phyloP scores from a whole-genome alignment of 331 rosid genomes.

The Quercus tomentella region DNA sequence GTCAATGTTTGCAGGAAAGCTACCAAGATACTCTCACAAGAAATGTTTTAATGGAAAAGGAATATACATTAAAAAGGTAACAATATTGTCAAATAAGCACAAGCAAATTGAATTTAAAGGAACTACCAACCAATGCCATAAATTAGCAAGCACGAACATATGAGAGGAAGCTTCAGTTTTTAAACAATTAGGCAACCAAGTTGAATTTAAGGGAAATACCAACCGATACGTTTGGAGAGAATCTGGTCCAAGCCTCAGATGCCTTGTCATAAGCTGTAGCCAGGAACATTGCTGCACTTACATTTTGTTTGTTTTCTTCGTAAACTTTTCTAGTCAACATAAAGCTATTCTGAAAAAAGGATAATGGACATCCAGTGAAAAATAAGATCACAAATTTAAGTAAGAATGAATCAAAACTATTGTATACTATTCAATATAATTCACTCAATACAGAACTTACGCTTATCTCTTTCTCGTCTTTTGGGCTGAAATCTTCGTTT shows the following conservation, averaged over 20 bases:
- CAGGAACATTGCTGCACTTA: slow-evolving; percentile 63
- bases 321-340: slow-evolving; percentile 52
- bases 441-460: slow-evolving; percentile 46
- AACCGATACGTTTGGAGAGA: slow-evolving; percentile 65
- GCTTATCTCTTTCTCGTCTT: slow-evolving; percentile 65
- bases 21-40: slow-evolving; percentile 3
- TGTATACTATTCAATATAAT: not conserved
- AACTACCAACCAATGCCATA: slow-evolving; percentile 16
- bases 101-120: slow-evolving; percentile 16
- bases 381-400: slow-evolving; percentile 14
- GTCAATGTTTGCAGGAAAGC: not conserved
- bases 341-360: slow-evolving; percentile 67
- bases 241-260: slow-evolving; percentile 88
- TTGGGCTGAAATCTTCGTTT: slow-evolving; percentile 50
- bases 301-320: slow-evolving; percentile 41
- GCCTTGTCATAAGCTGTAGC: slow-evolving; percentile 77
- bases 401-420: slow-evolving; percentile 8
- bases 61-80: not conserved
- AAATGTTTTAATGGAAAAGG: not conserved
- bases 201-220: slow-evolving; percentile 25
- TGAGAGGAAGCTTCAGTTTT: not conserved
- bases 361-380: not conserved
- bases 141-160: not conserved
- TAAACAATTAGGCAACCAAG: not conserved
- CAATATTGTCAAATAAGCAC: slow-evolving; percentile 11